Base-by-base conservation (phyloP, 2,329 filamentous ascomycete genomes). In the Talaromyces amestolkiae region DNA sequence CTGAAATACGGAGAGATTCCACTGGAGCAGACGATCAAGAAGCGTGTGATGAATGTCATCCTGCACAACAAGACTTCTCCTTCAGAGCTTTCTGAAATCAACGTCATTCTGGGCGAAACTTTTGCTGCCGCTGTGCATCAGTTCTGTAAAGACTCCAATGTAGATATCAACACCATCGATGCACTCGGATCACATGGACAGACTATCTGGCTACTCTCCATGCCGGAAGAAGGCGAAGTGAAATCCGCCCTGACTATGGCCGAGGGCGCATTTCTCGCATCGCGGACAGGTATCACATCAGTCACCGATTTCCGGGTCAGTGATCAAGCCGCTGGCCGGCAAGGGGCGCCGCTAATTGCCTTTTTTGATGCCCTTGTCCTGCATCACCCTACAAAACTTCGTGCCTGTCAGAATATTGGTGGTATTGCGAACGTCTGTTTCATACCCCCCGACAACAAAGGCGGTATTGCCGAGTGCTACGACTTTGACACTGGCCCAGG, bases 341-440 rank as follows among this genome's bases (percentile, higher is more conserved):
- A 86, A 70, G 84, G 83, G 3, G 83, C 84, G 1, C 84, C 85
- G 0, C 77, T 87, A 17, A 83, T 85, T 65, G 84, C 81, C 22
- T 86, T 87, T 69, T 85, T 88, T 69, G 84, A 88, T 68, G 80
- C 81, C 0, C 75, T 87, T 3, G 70, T 87, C 10, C 77, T 88
- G 19, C 83, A 85, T 68, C 84, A 88, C 69, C 82, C 85, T 0
- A 83, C 75, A 3, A 86, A 85, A 73, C 76, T 86, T 8, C 82
- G 86, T 31, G 84, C 83, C 2, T 87, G 85, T 72, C 84, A 88
- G 70, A 87, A 87, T 70, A 87, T 88, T 63, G 85, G 85, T 60
- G 85, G 86, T 37, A 86, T 88, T 49, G 84, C 83, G 35, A 88
- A 86, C 68, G 83, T 88, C 27, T 87, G 83, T 75, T 87, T 87